Percentiles rank a stretch among this genome's conserved stretches.
Conservation (phyloP, 805 yeast genomes). For the Huiozyma sinensis region DNA sequence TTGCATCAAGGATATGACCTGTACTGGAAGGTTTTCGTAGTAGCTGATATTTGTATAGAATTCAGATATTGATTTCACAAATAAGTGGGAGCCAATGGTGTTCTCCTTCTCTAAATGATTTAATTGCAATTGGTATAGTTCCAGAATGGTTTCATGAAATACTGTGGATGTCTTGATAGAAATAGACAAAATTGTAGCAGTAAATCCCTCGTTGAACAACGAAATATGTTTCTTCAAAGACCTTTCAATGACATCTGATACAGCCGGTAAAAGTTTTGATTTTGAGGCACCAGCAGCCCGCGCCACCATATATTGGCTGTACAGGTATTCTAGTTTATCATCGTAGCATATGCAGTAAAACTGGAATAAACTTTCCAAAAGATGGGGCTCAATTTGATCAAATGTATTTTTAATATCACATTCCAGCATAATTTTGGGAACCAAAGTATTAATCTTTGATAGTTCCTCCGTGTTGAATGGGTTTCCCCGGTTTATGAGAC, state of each 20-base stretch:
- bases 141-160: conserved; percentile 11
- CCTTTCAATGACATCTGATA: conserved; percentile 4
- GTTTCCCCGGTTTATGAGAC: conserved; percentile 7
- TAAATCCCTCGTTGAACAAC: conserved; percentile 14
- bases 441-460: background rate
- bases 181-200: conserved; percentile 8
- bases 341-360: conserved; percentile 13
- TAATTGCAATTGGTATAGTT: conserved; percentile 13
- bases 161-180: background rate
- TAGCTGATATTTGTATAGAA: conserved; percentile 14
- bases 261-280: conserved; percentile 12
- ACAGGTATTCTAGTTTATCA: conserved; percentile 19
- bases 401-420: background rate
- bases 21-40: conserved; percentile 2
- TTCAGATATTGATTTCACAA: conserved; percentile 27
- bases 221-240: background rate
- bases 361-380: conserved; percentile 23
- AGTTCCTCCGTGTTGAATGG: background rate
- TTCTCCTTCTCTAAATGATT: conserved; percentile 15
- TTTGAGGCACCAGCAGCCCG: conserved; percentile 17
- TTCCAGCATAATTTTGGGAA: conserved; percentile 1
- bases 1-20: conserved; percentile 13
- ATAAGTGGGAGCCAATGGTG: conserved; percentile 12
- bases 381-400: conserved; percentile 3
- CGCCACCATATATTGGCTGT: conserved; percentile 28